A percentile compares a stretch with the other conserved stretches of the same genome.
Evolutionary conservation across 1,139 yeast genomes (phyloP).

Genomic region (Saccharomyces pastorianus): DNA sequence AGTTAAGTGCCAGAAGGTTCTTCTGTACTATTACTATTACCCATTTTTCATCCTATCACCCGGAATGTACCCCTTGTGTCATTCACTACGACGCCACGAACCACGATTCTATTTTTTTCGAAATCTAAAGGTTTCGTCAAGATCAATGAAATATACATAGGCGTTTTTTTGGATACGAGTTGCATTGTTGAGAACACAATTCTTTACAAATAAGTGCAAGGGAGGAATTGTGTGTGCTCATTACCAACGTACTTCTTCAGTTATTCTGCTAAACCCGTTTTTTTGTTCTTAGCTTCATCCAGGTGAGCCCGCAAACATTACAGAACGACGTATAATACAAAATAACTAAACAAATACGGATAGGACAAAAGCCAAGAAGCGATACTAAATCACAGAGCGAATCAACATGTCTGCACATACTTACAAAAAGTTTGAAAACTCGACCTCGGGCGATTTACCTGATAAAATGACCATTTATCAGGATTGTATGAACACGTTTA

Average conservation of each 20-base stretch:
- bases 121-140: conserved; percentile 1
- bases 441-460: conserved; percentile 56
- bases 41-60: background rate
- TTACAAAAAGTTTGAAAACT: conserved; percentile 77
- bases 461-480: conserved; percentile 97
- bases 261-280: background rate
- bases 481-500: conserved; percentile 88
- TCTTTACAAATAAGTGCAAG: background rate
- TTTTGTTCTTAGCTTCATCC: background rate
- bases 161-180: background rate
- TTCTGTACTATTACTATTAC: background rate
- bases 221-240: background rate
- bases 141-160: background rate
- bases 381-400: background rate
- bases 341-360: background rate
- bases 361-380: background rate
- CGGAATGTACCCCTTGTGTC: background rate
- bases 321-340: background rate
- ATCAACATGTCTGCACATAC: conserved; percentile 62
- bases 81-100: background rate
- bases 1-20: background rate
- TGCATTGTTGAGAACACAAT: background rate
- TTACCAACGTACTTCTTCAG: background rate
- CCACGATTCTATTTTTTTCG: background rate
- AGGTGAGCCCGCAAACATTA: background rate